Base-by-base conservation (phyloP, 2,329 filamentous ascomycete genomes). In the Fonsecaea erecta region DNA sequence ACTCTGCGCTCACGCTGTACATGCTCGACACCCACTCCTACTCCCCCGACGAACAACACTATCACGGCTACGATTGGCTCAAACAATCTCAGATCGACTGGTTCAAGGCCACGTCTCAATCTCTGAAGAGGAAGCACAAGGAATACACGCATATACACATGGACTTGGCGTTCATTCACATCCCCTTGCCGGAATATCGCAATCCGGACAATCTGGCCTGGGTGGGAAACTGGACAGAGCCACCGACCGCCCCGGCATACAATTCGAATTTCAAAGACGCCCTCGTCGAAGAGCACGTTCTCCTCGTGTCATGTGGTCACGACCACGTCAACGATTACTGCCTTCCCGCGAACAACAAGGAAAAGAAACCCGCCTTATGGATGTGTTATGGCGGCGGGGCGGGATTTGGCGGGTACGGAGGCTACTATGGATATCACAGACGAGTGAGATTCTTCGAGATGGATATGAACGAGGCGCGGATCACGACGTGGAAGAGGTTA, bases 241-340 rank as follows among this genome's bases (percentile, higher is more conserved):
- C 87, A 18, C 90, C 95, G 14, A 98, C 94, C 0, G 94, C 95
- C 0, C 95, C 95, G 0, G 83, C 82, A 0, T 97, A 90, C 77
- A 99, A 99, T 77, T 91, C 92, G 11, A 90, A 92, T n/a, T 98
- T 99, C 81, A 90, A 90, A 68, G 90, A 97, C 74, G 94, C 92
- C 1, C 83, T 99, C 8, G 87, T 96, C 8, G 89, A 96, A 71
- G 87, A 96, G 77, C 91, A 91, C 35, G 84, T 99, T 35, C 84
- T 93, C 63, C 89, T 95, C 80, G 91, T 96, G 68, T 94, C 91
- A 73, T 96, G 92, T 74, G 94, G 94, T 75, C 94, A 98, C 76
- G 95, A 99, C 74, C 95, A 99, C 75, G 94, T 90, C 70, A 99
- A 99, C 75, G 95, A 99, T 74, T 98, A 97, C 77, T 99, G 95